Percentiles rank a stretch among this genome's conserved stretches.
These are phyloP conservation scores for Flaveria robusta DNA, from an alignment of 129 eudicot genomes.

Conservation along the genomic window DNA sequence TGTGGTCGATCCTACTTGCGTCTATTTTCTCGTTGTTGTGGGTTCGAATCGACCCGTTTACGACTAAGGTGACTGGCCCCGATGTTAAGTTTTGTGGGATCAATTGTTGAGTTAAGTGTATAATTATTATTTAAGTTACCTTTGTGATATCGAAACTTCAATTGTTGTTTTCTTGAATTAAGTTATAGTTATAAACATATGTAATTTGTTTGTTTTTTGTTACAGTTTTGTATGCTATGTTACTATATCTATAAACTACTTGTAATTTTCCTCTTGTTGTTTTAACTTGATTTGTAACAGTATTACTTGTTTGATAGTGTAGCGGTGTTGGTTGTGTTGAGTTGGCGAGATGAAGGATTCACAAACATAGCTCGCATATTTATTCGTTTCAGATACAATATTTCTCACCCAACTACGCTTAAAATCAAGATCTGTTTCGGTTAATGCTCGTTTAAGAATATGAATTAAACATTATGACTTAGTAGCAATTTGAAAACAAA, in stretches of 20 bases:
- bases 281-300: background rate
- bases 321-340: background rate
- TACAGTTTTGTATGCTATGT: slow-evolving; percentile 36
- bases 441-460: background rate
- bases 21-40: slow-evolving; percentile 84
- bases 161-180: slow-evolving; percentile 10
- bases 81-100: slow-evolving; percentile 73
- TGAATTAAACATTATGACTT: background rate
- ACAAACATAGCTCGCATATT: too few species aligned
- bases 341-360: background rate
- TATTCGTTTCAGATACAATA: too few species aligned
- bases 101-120: slow-evolving; percentile 50
- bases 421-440: too few species aligned
- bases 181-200: slow-evolving; percentile 28
- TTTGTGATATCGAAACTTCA: slow-evolving; percentile 32
- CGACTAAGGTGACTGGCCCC: slow-evolving; percentile 73
- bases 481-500: background rate
- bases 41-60: slow-evolving; percentile 85
- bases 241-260: slow-evolving; percentile 12
- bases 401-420: background rate
- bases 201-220: slow-evolving; percentile 27
- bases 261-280: slow-evolving; percentile 8
- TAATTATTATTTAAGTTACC: slow-evolving; percentile 13
- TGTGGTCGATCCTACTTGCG: slow-evolving; percentile 88
- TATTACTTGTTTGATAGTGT: background rate